These are phyloP conservation scores for Metschnikowia orientalis DNA, from an alignment of 805 yeast species.

Conservation along the genomic window DNA sequence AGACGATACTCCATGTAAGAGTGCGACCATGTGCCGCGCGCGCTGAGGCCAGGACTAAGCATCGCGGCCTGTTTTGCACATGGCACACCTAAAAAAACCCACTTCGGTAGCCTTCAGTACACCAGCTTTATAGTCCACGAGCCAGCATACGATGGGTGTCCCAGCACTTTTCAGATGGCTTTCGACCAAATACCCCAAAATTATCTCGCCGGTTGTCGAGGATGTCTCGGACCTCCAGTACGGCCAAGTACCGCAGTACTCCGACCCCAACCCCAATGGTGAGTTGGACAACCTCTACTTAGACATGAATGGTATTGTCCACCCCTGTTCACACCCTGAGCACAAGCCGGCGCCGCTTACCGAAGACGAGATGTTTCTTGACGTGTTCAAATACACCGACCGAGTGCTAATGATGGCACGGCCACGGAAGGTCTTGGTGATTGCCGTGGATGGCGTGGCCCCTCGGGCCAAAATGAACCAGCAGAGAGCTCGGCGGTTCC, in stretches of 20 bases:
- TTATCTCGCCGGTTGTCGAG: conserved; percentile 84
- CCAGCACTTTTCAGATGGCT: conserved; percentile 98
- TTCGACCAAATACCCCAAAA: conserved; percentile 88
- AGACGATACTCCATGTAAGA: no score
- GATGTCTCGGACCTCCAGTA: conserved; percentile 51
- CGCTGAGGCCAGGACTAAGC: no score
- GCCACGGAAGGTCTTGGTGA: conserved; percentile 87
- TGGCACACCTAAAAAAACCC: no score
- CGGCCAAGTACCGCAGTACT: conserved; percentile 39
- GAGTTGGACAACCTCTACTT: conserved; percentile 89
- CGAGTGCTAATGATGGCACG: conserved; percentile 89
- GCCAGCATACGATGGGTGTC: conserved; percentile 90
- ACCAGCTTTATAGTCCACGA: no score
- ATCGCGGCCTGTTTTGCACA: no score
- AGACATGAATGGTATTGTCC: conserved; percentile 99
- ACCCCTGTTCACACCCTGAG: conserved; percentile 98
- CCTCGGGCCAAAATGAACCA: conserved; percentile 98
- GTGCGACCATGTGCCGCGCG: no score
- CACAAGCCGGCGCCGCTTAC: conserved; percentile 93
- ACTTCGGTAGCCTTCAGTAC: no score
- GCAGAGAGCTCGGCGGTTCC: conserved; percentile 88
- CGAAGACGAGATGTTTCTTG: conserved; percentile 95
- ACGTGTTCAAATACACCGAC: conserved; percentile 88
- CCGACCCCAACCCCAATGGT: conserved; percentile 87
- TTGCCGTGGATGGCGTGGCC: conserved; percentile 99